Base-by-base conservation (phyloP, 2,329 filamentous ascomycete species). In the Sarocladium strictum region DNA sequence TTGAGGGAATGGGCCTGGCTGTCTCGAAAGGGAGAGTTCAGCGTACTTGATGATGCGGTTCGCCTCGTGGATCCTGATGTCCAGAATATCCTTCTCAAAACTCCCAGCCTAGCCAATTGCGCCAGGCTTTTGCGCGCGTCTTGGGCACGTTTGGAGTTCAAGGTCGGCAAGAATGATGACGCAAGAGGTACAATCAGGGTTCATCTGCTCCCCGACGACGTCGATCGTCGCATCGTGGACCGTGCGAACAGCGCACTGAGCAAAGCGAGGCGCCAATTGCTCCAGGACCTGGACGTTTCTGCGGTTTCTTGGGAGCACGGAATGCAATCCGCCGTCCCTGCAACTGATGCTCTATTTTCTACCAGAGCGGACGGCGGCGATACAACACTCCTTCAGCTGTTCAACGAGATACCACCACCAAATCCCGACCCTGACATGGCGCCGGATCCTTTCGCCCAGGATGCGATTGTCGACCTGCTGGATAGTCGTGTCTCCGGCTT, bases 351-450 rank as follows among this genome's bases (percentile, higher is more conserved):
- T 3, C 23, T 40, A n/a, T 10, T 40, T 11, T 19, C 32, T 27
- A 3, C 17, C 9, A 2, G 3, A 14, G 5, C n/a, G 40, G 21
- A 3, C 3, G n/a, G 21, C 1, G 70, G 79, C 17, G 67, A 76
- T 10, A 64, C 72, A 2, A 85, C 86, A 0, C 69, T 92, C 1
- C 80, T 90, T 49, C 77, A 85, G 26, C 71, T 90, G 47, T 92
- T 92, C 74, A 92, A 92, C 65, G 81, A 72, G 2, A 76, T 92
- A 1, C 83, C 85, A 0, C 89, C 87, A 0, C 89, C 89, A 0
- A 65, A 72, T 2, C 87, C 89, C 2, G 64, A 70, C n/a, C 72
- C 76, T 0, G 68, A 73, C 1, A 59, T 62, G 0, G 71, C 88
- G 7, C 57, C 63, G 1, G 79, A 84, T 55, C 66, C 68, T 0